Base-by-base conservation (phyloP, 2,329 filamentous ascomycete genomes). In the Diaporthe australafricana region DNA sequence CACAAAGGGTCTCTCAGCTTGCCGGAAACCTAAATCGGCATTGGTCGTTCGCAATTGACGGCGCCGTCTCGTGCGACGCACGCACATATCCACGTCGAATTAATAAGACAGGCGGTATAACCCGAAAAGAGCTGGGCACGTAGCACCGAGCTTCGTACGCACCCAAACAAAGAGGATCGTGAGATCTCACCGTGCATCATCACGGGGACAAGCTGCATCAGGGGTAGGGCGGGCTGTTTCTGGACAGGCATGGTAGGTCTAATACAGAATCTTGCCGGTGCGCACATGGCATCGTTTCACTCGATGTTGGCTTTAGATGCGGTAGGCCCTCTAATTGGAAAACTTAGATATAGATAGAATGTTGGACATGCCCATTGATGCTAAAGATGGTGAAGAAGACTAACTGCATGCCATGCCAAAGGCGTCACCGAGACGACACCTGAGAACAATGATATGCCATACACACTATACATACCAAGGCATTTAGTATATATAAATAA, bases 61-160 rank as follows among this genome's bases (percentile, higher is more conserved):
- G 42, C 27, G 30, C 60, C n/a, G 25, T 45, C 16, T 63, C 42
- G 60, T 63, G 60, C 42, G 42, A 63, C 60, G 32, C 60, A 20
- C 42, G n/a, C 60, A 38, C 60, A 20, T 27, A n/a, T 42, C 38
- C 42, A 65, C 16, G 30, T 38, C 45, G 45, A 65, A 25, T 48
- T 27, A 65, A 65, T 50, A 65, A 65, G 60, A 65, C 60, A 65
- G 42, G 45, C 16, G 45, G 60, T 65, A 65, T 50, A 50, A 50
- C 60, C 45, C 30, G 30, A 65, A 27, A 50, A 16, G 42, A 27
- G 38, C 20, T 40, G 35, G 22, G 45, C 40, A 48, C 14, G 60
- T 50, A 50, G 42, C 60, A 50, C 60, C 30, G 45, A 50, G 22
- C 27, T 63, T 32, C 27, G 45, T 50, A 30, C 60, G 60, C 45